Evolutionary conservation across 345 rosid genomes (phyloP), one percentile per base, ranked within the genome.

Genomic region (Erucastrum elatum): DNA sequence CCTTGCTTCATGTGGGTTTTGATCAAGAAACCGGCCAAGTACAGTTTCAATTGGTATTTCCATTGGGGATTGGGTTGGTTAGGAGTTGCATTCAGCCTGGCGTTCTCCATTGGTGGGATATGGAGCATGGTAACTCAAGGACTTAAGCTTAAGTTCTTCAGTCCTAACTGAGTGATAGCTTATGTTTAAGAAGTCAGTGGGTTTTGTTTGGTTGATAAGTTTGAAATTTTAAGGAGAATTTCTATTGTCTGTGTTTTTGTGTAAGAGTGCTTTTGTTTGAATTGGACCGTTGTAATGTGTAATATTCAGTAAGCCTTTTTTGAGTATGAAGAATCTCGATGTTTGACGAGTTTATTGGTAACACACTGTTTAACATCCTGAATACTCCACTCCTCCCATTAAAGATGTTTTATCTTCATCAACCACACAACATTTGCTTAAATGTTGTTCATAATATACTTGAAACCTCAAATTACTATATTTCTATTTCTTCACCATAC

Each of bases 341-440:
- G 49, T 41, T 11, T 10, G 49, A 10, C 10, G 49, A 10, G 12
- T 41, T 10, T 39, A 39, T 39, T 41, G 49, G 49, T 41, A 41
- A 10, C 49, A 41, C 49, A 41, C 12, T 13, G 49, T 41, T 41
- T 41, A 41, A 41, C 49, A 41, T 41, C 49, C 4, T 41, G 49
- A 41, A 10, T 10, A 41, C n/a, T n/a, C n/a, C n/a, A n/a, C n/a
- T n/a, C n/a, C n/a, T n/a, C 3, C 31, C 31, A 29, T 2, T 29
- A 29, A 29, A 29, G 3, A 29, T 29, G 31, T 29, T 29, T 29
- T 29, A 29, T 29, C 31, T 29, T 29, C 4, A 29, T 51, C 46
- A 80, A 68, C 70, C 2, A 74, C 75, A 62, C 39, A 74, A 68
- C 79, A 74, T 63, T 79, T 72, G 31, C 31, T 29, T 29, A 29